Base-by-base conservation (phyloP, 2,329 filamentous ascomycete species). In the Onygenales sp. region DNA sequence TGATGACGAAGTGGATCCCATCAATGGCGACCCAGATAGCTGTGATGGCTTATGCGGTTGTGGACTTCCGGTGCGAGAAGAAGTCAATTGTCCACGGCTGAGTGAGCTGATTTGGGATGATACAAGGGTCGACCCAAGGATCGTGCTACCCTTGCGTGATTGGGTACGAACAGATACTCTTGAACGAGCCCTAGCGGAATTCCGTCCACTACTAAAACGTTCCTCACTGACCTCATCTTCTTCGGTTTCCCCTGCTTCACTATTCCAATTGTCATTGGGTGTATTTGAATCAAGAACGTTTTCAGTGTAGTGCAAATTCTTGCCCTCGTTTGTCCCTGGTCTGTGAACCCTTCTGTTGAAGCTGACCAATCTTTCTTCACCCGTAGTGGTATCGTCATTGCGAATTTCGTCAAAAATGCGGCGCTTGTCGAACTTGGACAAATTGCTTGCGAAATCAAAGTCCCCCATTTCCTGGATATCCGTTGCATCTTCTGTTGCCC, bases 401-500 rank as follows among this genome's bases (percentile, higher is more conserved):
- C 89, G 80, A 69, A 97, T 93, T 69, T 96, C 86, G 59, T 92
- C 87, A 66, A 98, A 98, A 7, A 97, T 83, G 1, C 84, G 85
- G 53, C 86, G 83, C 73, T 97, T 97, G 74, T 97, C 91, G 63
- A 97, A 97, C 65, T 95, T 95, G 46, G 89, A 91, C 35, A 97
- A 77, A 59, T 90, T 90, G 52, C 83, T 84, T 62, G 88, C 85
- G 63, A 97, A 97, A 69, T 97, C 92, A 62, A 97, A 97, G 57
- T 97, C 93, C 9, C 87, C 89, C 76, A 93, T 81, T 66, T 94
- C 92, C 70, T 92, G 88, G 21, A 93, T 88, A 66, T 97, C 93
- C 0, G 89, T 96, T 21, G 92, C 91, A 64, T 97, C 92, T 66
- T 96, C 93, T 0, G 92, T 96, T 3, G 89, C 90, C 91, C 92